Conservation (phyloP, 2,329 filamentous ascomycete species). For the Arthrocladium fulminans region DNA sequence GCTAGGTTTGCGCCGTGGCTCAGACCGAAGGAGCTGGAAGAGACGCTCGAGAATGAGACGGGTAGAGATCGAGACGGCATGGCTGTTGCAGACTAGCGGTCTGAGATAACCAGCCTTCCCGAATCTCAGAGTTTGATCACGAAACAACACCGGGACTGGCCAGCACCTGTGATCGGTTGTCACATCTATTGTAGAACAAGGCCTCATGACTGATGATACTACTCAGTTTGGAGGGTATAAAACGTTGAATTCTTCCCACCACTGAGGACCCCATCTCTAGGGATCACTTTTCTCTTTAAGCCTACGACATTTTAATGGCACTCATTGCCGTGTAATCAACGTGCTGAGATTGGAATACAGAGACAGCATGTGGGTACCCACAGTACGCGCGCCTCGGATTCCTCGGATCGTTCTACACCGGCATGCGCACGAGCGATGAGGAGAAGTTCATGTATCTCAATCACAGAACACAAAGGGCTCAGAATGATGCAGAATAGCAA, state of each 20-base stretch:
- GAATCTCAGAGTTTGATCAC: not conserved
- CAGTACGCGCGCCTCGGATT: not conserved
- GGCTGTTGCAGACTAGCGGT: not conserved
- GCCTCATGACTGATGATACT: too few relatives aligned
- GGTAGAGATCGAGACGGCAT: slow-evolving; percentile 1
- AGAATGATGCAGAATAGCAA: not conserved
- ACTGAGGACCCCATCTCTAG: too few relatives aligned
- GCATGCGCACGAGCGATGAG: not conserved
- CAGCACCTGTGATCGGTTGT: not conserved
- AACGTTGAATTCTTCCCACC: too few relatives aligned
- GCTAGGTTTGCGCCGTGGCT: not conserved
- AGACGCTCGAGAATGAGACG: not conserved
- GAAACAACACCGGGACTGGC: not conserved
- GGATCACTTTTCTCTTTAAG: not conserved
- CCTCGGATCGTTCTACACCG: not conserved
- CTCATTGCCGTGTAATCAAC: not conserved
- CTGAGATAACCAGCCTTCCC: not conserved
- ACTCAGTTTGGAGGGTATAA: too few relatives aligned
- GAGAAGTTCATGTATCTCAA: not conserved
- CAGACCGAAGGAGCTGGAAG: not conserved
- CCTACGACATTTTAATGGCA: not conserved
- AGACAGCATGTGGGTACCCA: not conserved
- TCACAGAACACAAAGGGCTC: not conserved
- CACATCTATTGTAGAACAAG: too few relatives aligned
- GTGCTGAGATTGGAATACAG: not conserved